Evolutionary conservation across 2,329 filamentous ascomycete species (phyloP).

Genomic region (Trichoderma oligosporum): DNA sequence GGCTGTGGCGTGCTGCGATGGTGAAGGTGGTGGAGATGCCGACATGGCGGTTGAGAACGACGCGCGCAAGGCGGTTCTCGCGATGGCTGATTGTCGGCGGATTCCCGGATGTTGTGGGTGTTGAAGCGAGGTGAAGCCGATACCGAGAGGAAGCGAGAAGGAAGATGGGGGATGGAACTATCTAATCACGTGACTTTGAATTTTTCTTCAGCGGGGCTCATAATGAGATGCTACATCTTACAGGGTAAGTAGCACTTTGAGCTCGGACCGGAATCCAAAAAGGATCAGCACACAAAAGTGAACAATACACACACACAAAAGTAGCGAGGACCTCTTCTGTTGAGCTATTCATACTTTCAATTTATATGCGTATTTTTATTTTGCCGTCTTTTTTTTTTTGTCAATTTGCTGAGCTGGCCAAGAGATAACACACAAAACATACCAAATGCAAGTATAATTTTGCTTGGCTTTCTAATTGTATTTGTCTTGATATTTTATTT

Average conservation of each 20-base stretch:
- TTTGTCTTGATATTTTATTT: no score
- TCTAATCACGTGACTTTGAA: slow-evolving; percentile 2
- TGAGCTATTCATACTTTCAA: no score
- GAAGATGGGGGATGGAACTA: neutral
- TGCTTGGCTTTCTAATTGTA: no score
- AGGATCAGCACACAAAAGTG: no score
- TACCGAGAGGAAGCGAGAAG: slow-evolving; percentile 17
- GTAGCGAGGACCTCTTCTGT: no score
- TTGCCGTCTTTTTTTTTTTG: no score
- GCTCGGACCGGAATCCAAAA: no score
- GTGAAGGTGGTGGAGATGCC: slow-evolving; percentile 26
- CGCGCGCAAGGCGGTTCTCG: slow-evolving; percentile 20
- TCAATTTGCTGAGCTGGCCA: no score
- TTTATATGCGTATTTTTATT: no score
- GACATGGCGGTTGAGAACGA: slow-evolving; percentile 23
- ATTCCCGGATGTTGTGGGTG: slow-evolving; percentile 37
- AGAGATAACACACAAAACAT: no score
- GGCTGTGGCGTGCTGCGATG: slow-evolving; percentile 30
- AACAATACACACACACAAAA: no score
- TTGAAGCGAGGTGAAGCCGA: slow-evolving; percentile 42
- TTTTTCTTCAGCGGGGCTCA: neutral
- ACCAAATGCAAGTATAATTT: no score
- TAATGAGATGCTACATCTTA: neutral
- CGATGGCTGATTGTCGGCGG: slow-evolving; percentile 44
- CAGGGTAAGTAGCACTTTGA: slow-evolving; percentile 4